These are phyloP conservation scores for Acanthamoeba sp. DNA, from an alignment of 208 protist genomes.

Conservation along the genomic window DNA sequence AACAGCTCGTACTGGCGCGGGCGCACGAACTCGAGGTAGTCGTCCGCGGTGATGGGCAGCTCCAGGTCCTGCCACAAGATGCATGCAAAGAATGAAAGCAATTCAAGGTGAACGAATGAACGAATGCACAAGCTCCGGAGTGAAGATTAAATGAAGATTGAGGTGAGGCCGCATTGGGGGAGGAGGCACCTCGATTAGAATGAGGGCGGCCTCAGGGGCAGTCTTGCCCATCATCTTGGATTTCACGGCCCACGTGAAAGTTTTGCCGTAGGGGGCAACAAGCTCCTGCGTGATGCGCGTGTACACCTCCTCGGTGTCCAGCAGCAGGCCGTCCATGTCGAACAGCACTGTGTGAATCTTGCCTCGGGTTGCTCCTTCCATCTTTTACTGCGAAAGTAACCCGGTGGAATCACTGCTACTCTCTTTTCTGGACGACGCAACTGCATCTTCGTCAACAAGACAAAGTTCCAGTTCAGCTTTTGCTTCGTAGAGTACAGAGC, in stretches of 20 bases:
- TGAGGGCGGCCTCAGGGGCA: neutral
- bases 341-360: conserved; percentile 65
- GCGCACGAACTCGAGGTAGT: conserved; percentile 8
- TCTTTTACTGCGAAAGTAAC: neutral
- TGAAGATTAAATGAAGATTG: neutral
- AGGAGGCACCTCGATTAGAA: neutral
- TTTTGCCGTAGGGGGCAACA: neutral
- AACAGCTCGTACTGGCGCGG: conserved; percentile 23
- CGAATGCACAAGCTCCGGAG: neutral
- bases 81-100: too few relatives aligned
- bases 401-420: too few relatives aligned
- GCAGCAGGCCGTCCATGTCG: conserved; percentile 74
- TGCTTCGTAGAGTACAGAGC: too few relatives aligned
- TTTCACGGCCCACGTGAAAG: neutral
- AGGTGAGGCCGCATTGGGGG: neutral
- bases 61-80: neutral
- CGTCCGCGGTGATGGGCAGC: conserved; percentile 32
- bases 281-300: conserved; percentile 33
- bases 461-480: too few relatives aligned
- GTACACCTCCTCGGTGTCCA: conserved; percentile 68
- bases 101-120: too few relatives aligned
- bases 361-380: neutral
- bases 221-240: conserved; percentile 40
- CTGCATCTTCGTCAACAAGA: too few relatives aligned
- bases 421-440: too few relatives aligned